Percentiles rank a stretch among this genome's conserved stretches.
phyloP scores from a whole-genome alignment of 208 protist genomes.

The Tritrichomonas musculus region DNA sequence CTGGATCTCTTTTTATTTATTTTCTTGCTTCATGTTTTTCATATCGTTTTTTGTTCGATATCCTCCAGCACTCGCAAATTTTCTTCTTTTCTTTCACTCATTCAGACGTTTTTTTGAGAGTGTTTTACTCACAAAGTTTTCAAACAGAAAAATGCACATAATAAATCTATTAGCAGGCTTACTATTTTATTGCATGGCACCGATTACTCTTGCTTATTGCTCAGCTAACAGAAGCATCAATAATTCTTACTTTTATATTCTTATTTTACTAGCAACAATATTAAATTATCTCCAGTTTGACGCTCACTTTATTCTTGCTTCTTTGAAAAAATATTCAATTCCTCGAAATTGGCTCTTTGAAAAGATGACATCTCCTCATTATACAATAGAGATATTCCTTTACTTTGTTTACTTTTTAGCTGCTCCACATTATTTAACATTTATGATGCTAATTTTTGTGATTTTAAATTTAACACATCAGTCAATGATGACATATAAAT shows the following conservation, averaged over 20 bases:
- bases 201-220: neutral
- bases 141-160: neutral
- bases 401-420: neutral
- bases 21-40: constrained; percentile 18
- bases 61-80: neutral
- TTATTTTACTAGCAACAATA: neutral
- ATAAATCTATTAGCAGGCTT: constrained; percentile 26
- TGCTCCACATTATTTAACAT: neutral
- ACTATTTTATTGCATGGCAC: neutral
- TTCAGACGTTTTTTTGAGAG: neutral
- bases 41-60: neutral
- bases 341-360: neutral
- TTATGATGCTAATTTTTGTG: neutral
- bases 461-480: neutral
- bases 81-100: neutral
- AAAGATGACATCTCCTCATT: neutral
- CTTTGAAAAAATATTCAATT: constrained; percentile 10
- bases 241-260: too few relatives aligned
- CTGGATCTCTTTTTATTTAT: neutral
- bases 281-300: neutral
- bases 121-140: constrained; percentile 13
- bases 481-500: constrained; percentile 7
- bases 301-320: neutral
- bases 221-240: too few relatives aligned
- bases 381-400: neutral